Evolutionary conservation across 441 rosid species (phyloP).

Genomic region (Gossypium gossypioides): DNA sequence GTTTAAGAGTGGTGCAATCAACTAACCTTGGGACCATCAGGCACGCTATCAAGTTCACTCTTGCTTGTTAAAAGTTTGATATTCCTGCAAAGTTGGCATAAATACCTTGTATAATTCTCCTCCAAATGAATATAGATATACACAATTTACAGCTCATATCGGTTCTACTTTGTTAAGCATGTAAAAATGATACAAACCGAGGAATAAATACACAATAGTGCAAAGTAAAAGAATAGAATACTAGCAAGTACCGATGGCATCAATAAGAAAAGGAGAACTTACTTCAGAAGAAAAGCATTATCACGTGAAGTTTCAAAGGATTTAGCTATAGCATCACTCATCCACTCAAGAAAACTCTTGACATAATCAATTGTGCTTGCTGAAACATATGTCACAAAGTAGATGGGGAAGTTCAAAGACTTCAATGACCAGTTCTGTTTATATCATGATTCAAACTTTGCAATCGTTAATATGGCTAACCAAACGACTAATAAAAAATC

Average conservation of each 20-base stretch:
- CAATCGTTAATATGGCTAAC: conserved; percentile 7
- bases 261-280: conserved; percentile 18
- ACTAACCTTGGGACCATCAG: conserved; percentile 85
- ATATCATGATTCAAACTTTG: conserved; percentile 21
- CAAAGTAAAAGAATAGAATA: background rate
- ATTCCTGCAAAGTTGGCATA: conserved; percentile 45
- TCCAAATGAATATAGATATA: background rate
- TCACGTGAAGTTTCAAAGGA: conserved; percentile 94
- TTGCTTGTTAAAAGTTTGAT: conserved; percentile 75
- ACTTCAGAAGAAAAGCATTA: conserved; percentile 89
- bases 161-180: background rate
- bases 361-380: conserved; percentile 91
- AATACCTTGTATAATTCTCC: background rate
- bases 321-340: conserved; percentile 94
- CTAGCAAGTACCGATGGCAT: background rate
- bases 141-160: background rate
- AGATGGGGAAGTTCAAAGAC: conserved; percentile 64
- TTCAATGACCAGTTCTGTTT: conserved; percentile 61
- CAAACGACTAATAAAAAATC: background rate
- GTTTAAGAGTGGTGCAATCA: background rate
- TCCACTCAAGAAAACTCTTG: conserved; percentile 98
- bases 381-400: conserved; percentile 76
- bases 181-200: conserved; percentile 4
- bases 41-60: conserved; percentile 73
- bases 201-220: background rate